Evolutionary conservation across 768 basidiomycete species (phyloP).

Genomic region (Boletus sp.): DNA sequence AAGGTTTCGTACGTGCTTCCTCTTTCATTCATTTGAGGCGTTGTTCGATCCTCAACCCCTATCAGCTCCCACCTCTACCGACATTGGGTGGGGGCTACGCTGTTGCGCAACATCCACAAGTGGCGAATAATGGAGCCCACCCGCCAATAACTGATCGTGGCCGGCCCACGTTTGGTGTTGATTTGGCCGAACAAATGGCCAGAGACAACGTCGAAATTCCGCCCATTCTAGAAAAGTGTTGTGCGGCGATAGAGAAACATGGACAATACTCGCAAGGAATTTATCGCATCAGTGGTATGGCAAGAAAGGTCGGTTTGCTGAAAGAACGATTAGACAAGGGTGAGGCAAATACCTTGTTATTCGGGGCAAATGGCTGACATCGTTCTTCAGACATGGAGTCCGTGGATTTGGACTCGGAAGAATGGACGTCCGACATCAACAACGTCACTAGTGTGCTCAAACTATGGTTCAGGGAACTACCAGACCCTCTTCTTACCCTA

Average conservation of each 20-base stretch:
- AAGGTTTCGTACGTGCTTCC: slow-evolving; percentile 79
- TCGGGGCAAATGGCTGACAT: slow-evolving; percentile 20
- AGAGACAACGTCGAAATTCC: slow-evolving; percentile 91
- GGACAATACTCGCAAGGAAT: slow-evolving; percentile 85
- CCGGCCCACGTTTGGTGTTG: slow-evolving; percentile 88
- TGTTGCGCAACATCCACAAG: slow-evolving; percentile 24
- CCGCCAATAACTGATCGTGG: slow-evolving; percentile 51
- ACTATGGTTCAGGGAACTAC: slow-evolving; percentile 93
- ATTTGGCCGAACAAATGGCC: slow-evolving; percentile 89
- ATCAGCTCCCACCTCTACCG: slow-evolving; percentile 61
- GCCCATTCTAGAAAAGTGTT: slow-evolving; percentile 81
- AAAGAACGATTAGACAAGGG: slow-evolving; percentile 86
- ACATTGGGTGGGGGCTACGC: slow-evolving; percentile 35
- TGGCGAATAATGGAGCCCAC: slow-evolving; percentile 27
- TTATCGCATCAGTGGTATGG: slow-evolving; percentile 90
- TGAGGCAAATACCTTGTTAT: slow-evolving; percentile 26
- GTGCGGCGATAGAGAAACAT: slow-evolving; percentile 86
- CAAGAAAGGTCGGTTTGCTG: slow-evolving; percentile 78
- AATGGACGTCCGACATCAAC: slow-evolving; percentile 94
- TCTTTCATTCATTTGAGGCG: slow-evolving; percentile 1
- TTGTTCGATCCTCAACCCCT: slow-evolving; percentile 5
- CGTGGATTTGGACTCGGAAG: slow-evolving; percentile 81
- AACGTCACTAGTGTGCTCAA: slow-evolving; percentile 93
- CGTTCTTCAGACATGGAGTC: slow-evolving; percentile 67
- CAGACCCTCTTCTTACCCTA: slow-evolving; percentile 86